Percentiles rank a stretch among this genome's conserved stretches.
phyloP scores from a whole-genome alignment of 1,284 basidiomycete species.

The Veloboletus limbatus region DNA sequence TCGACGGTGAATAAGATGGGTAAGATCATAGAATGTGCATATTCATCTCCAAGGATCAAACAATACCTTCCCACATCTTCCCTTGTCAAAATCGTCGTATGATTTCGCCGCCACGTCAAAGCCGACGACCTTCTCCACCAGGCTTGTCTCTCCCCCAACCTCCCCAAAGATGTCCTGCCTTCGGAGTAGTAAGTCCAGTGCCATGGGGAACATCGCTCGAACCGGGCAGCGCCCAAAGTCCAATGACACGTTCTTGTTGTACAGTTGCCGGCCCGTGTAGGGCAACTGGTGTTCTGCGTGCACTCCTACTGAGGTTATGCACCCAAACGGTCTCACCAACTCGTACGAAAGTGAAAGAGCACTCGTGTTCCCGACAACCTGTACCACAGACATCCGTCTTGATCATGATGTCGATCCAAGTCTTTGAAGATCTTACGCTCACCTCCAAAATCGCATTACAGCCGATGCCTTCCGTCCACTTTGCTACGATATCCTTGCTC shows the following conservation, averaged over 20 bases:
- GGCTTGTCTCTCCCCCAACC: slow-evolving; percentile 53
- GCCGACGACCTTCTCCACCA: slow-evolving; percentile 63
- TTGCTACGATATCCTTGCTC: slow-evolving; percentile 46
- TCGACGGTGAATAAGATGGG: too few relatives aligned
- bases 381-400: slow-evolving; percentile 12
- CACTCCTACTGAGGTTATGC: slow-evolving; percentile 78
- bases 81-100: slow-evolving; percentile 68
- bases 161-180: slow-evolving; percentile 68
- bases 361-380: slow-evolving; percentile 78
- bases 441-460: slow-evolving; percentile 70
- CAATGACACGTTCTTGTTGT: slow-evolving; percentile 79
- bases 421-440: slow-evolving; percentile 8
- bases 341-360: slow-evolving; percentile 75
- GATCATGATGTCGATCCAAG: neutral
- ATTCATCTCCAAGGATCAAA: slow-evolving; percentile 63
- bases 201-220: slow-evolving; percentile 72
- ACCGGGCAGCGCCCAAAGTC: slow-evolving; percentile 89
- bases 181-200: slow-evolving; percentile 67
- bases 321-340: slow-evolving; percentile 78
- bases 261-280: slow-evolving; percentile 62
- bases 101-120: slow-evolving; percentile 53
- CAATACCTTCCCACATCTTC: slow-evolving; percentile 67
- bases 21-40: too few relatives aligned
- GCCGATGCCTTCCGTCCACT: slow-evolving; percentile 55
- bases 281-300: slow-evolving; percentile 57